phyloP scores from a whole-genome alignment of 345 rosid species.

The Draba incana region DNA sequence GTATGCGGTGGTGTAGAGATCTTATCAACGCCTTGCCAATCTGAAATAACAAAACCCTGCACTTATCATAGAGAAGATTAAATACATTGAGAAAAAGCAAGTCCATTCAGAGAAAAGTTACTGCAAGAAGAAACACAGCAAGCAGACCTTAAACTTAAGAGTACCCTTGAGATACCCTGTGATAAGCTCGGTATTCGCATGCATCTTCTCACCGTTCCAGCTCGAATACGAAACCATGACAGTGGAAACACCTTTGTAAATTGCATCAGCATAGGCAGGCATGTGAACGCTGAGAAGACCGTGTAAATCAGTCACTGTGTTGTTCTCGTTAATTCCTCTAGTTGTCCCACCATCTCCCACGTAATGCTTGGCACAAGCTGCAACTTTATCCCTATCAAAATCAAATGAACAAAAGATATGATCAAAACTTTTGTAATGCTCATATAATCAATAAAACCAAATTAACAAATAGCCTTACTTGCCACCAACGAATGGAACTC shows the following conservation, averaged over 20 bases:
- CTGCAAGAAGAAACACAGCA: conserved; percentile 25
- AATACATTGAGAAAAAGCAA: background rate
- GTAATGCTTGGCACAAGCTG: conserved; percentile 95
- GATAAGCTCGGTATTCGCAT: conserved; percentile 67
- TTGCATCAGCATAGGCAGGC: conserved; percentile 80
- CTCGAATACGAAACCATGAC: conserved; percentile 97
- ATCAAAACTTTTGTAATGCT: conserved; percentile 2
- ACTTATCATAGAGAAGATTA: conserved; percentile 34
- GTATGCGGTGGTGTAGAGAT: conserved; percentile 76
- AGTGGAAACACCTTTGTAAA: conserved; percentile 83
- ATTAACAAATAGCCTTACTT: conserved; percentile 55
- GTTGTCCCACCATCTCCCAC: conserved; percentile 99
- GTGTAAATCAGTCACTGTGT: conserved; percentile 69
- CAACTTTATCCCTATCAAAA: conserved; percentile 75
- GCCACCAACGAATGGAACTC: conserved; percentile 87
- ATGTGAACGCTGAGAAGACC: conserved; percentile 75
- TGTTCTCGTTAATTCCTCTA: conserved; percentile 80
- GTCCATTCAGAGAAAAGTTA: conserved; percentile 15
- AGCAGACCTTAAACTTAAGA: conserved; percentile 73
- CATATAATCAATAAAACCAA: background rate
- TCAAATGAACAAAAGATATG: conserved; percentile 1
- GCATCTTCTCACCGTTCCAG: conserved; percentile 97
- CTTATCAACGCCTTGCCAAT: conserved; percentile 93
- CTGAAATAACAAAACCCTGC: conserved; percentile 95
- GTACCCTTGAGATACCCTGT: conserved; percentile 82